These are phyloP conservation scores for Fomitopsis serialis DNA, from an alignment of 768 basidiomycete species.

Conservation along the genomic window DNA sequence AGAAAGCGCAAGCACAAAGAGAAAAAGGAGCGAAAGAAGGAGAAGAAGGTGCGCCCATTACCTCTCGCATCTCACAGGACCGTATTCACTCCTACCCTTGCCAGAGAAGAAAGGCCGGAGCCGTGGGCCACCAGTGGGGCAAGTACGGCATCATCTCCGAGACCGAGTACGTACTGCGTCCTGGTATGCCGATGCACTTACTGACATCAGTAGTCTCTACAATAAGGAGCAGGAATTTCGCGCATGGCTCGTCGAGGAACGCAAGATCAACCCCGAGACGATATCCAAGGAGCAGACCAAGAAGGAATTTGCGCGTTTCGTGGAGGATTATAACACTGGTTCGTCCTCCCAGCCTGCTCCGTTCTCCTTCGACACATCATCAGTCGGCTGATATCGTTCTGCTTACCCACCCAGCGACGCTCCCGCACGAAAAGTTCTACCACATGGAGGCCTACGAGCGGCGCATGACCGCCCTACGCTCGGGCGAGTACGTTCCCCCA, in stretches of 20 bases:
- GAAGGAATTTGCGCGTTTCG: conserved; percentile 79
- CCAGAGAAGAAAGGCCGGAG: conserved; percentile 55
- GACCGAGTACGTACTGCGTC: conserved; percentile 56
- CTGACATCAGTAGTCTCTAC: conserved; percentile 51
- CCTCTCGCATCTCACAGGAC: not conserved
- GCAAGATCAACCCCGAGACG: conserved; percentile 86
- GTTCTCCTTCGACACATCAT: too few species aligned
- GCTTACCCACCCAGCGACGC: conserved; percentile 53
- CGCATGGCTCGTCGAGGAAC: conserved; percentile 91
- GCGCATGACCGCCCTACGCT: conserved; percentile 78
- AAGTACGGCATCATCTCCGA: conserved; percentile 87
- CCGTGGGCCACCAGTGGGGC: conserved; percentile 72
- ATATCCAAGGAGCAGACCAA: conserved; percentile 79
- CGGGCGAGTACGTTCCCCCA: conserved; percentile 79
- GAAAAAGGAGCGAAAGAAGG: conserved; percentile 50
- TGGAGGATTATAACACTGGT: conserved; percentile 85
- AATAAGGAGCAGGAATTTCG: conserved; percentile 83
- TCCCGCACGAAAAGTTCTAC: conserved; percentile 95
- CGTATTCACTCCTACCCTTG: conserved; percentile 1
- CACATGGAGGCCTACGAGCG: conserved; percentile 81
- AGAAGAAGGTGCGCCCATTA: conserved; percentile 48
- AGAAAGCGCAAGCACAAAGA: conserved; percentile 35
- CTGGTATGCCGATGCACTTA: not conserved
- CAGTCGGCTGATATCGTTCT: not conserved
- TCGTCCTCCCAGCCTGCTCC: conserved; percentile 9